These are phyloP conservation scores for Protomyces gravidus DNA, from an alignment of 1,139 yeast genomes.

Conservation along the genomic window DNA sequence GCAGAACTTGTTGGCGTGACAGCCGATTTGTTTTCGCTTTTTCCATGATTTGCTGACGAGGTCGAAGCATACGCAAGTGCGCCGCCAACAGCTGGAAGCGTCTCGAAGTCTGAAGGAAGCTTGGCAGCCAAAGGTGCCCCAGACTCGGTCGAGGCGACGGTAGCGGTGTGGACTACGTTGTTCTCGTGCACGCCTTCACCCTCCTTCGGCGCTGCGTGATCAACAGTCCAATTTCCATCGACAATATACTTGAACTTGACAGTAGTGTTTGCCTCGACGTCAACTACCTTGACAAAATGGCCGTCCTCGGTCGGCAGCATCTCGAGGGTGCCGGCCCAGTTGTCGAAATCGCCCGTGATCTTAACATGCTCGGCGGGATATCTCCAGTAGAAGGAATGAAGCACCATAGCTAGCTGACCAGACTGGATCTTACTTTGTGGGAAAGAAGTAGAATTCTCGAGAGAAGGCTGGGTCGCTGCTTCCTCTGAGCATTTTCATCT, in stretches of 20 bases:
- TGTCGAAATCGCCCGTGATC: constrained; percentile 27
- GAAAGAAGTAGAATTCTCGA: no score
- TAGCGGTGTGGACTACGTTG: constrained; percentile 6
- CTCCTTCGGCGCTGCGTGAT: constrained; percentile 15
- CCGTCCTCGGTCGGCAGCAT: constrained; percentile 20
- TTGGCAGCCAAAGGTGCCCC: background rate
- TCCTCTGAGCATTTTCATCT: no score
- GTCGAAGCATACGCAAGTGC: background rate
- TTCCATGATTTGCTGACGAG: background rate
- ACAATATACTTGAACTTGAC: constrained; percentile 23
- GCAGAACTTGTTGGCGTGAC: background rate
- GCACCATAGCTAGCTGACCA: constrained; percentile 21
- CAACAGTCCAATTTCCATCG: constrained; percentile 25
- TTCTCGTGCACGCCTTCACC: constrained; percentile 27
- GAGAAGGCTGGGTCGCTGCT: no score
- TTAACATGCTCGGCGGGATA: constrained; percentile 16
- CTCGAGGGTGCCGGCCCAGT: constrained; percentile 13
- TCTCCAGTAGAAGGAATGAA: constrained; percentile 16
- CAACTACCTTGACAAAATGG: constrained; percentile 8
- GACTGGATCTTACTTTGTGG: no score
- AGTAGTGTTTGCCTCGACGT: constrained; percentile 13
- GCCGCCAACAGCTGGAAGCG: background rate
- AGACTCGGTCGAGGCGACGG: background rate
- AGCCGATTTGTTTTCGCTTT: background rate
- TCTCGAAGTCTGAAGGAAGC: background rate